These are phyloP conservation scores for Naganishia antarctica DNA, from an alignment of 768 basidiomycete genomes.

Conservation along the genomic window DNA sequence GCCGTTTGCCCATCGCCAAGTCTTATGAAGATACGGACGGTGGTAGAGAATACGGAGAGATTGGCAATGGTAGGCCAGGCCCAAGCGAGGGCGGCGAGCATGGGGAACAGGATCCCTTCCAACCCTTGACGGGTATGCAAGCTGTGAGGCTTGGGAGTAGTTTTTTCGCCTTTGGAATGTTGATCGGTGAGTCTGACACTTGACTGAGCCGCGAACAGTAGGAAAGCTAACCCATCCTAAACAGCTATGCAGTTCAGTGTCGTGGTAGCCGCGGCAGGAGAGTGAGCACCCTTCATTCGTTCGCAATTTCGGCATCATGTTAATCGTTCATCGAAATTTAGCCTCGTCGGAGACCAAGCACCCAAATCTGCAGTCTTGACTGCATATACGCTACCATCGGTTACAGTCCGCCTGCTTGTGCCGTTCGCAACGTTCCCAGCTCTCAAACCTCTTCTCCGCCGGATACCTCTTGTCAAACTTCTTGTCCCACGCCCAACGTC, in stretches of 20 bases:
- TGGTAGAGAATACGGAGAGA: constrained; percentile 3
- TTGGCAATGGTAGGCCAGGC: constrained; percentile 17
- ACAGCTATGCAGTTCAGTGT: constrained; percentile 28
- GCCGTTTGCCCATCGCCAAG: constrained; percentile 3
- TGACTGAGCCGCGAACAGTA: too few species aligned
- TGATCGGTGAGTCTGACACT: constrained; percentile 24
- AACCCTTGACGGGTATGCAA: constrained; percentile 18
- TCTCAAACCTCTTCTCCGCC: constrained; percentile 16
- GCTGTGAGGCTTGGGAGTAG: constrained; percentile 22
- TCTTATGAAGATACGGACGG: not conserved
- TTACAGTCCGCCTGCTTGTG: constrained; percentile 24
- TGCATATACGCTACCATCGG: constrained; percentile 24
- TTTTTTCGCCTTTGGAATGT: constrained; percentile 24
- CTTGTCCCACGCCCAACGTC: constrained; percentile 13
- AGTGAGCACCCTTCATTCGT: not conserved
- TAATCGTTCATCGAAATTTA: not conserved
- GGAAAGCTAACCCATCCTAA: too few species aligned
- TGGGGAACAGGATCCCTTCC: not conserved
- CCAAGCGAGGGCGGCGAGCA: not conserved
- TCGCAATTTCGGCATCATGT: not conserved
- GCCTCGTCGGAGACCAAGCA: constrained; percentile 25
- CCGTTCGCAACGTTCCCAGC: constrained; percentile 21
- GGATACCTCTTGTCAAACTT: constrained; percentile 15
- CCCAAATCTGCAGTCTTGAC: constrained; percentile 26
- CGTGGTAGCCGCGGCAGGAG: constrained; percentile 22